These are phyloP conservation scores for Nephelium lappaceum DNA, from an alignment of 345 rosid genomes.

Conservation along the genomic window DNA sequence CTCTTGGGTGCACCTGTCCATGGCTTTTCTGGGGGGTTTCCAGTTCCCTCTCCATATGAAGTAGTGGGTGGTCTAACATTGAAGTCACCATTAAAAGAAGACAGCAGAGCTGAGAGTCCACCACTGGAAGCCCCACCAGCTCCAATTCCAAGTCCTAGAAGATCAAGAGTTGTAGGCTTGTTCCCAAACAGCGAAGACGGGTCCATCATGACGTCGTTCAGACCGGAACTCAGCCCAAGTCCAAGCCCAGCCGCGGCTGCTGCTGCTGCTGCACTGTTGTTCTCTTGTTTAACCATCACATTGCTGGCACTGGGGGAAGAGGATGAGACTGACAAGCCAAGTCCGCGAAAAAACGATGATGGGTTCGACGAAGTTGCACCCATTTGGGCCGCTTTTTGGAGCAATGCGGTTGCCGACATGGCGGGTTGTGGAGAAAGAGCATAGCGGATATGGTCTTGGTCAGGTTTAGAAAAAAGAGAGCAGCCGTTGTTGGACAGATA, in stretches of 20 bases:
- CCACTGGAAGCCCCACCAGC: slow-evolving; percentile 29
- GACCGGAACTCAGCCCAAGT: slow-evolving; percentile 39
- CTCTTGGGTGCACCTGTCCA: slow-evolving; percentile 46
- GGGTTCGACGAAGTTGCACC: slow-evolving; percentile 66
- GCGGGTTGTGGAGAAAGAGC: slow-evolving; percentile 51
- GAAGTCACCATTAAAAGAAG: slow-evolving; percentile 48
- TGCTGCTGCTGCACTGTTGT: not conserved
- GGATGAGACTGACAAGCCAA: slow-evolving; percentile 46
- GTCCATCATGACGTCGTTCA: slow-evolving; percentile 38
- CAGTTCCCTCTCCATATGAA: slow-evolving; percentile 33
- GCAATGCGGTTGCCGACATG: slow-evolving; percentile 96
- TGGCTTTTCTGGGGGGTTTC: slow-evolving; percentile 29
- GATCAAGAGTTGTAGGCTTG: slow-evolving; percentile 66
- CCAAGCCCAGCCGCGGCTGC: slow-evolving; percentile 37
- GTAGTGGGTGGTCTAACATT: slow-evolving; percentile 31
- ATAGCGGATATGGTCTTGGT: slow-evolving; percentile 38
- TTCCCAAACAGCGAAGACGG: slow-evolving; percentile 44
- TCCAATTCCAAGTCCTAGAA: slow-evolving; percentile 64
- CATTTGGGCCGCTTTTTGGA: slow-evolving; percentile 94
- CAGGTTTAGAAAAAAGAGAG: slow-evolving; percentile 35
- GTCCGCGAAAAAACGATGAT: slow-evolving; percentile 49
- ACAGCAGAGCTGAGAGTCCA: slow-evolving; percentile 56
- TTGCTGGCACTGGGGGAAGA: slow-evolving; percentile 23
- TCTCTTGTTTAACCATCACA: slow-evolving; percentile 32
- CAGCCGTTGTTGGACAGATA: slow-evolving; percentile 52